Conservation (phyloP, 2,329 filamentous ascomycete genomes). For the Paraconiothyrium brasiliense region DNA sequence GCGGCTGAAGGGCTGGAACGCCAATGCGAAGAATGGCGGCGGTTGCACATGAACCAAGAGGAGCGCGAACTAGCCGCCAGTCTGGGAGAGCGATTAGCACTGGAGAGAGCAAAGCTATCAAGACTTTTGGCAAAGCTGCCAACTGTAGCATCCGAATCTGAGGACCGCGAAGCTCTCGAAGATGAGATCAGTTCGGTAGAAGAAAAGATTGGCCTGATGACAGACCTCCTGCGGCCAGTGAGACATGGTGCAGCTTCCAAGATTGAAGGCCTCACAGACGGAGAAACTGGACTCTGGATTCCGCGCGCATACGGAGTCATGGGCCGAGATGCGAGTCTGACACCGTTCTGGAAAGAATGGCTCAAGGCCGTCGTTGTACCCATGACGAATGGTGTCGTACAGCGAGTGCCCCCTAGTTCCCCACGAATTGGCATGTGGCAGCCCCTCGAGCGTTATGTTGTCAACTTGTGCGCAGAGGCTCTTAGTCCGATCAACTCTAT, state of each 20-base stretch:
- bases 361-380: conserved; percentile 91
- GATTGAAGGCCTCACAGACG: conserved; percentile 94
- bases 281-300: conserved; percentile 95
- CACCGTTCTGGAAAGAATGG: conserved; percentile 99
- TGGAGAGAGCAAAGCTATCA: conserved; percentile 88
- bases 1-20: conserved; percentile 85
- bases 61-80: conserved; percentile 93
- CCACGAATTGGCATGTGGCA: conserved; percentile 95
- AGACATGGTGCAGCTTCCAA: conserved; percentile 94
- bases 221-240: conserved; percentile 90
- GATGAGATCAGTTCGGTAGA: conserved; percentile 96
- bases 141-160: conserved; percentile 79
- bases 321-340: conserved; percentile 82
- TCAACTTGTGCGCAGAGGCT: conserved; percentile 95
- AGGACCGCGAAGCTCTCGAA: conserved; percentile 83
- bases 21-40: conserved; percentile 62
- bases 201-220: conserved; percentile 97
- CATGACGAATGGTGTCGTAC: conserved; percentile 87
- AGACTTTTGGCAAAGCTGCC: conserved; percentile 86
- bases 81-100: conserved; percentile 84
- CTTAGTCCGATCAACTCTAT: conserved; percentile 91
- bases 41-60: conserved; percentile 82
- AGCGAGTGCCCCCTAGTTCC: conserved; percentile 86
- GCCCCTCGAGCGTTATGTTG: conserved; percentile 93
- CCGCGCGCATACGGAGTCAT: conserved; percentile 93